Base-by-base conservation (phyloP, 768 basidiomycete species). In the Obba rivulosa region DNA sequence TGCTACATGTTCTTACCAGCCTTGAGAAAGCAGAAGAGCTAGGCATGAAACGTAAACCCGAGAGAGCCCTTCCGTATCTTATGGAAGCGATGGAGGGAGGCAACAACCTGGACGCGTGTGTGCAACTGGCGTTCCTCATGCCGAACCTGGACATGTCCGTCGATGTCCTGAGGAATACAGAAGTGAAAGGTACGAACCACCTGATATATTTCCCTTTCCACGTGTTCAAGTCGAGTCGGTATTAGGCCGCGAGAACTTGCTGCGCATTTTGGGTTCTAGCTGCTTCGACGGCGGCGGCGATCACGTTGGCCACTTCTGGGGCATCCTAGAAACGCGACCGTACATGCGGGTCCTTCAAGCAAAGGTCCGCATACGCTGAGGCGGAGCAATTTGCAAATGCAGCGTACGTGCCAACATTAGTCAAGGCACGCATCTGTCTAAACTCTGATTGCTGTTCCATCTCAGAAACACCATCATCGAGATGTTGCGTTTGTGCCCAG, bases 291-390 rank as follows among this genome's bases (percentile, higher is more conserved):
- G 70, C 44, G 56, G 56, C n/a, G 56, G 66, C 5, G 52, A 59
- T 8, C 44, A 58, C 21, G 68, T 69, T 4, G 71, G 70, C 8
- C 51, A 57, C 5, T 76, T 72, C 53, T 70, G 67, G 66, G 50
- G 51, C 14, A 57, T 73, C 8, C 37, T 69, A 7, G 64, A 68
- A 50, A 73, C 74, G 7, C 62, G 73, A 0, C 75, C 72, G 7
- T 75, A 76, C 52, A 74, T 75, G 69, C 70, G 73, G 8, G 61
- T 74, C 8, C 57, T 74, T 8, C 66, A 69, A 46, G 67, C 69
- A 1, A 60, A 69, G 8, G 69, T 69, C 0, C 61, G 68, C 0
- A 24, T 65, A 67, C 37, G 64, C 69, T 46, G 67, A 70, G 40
- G 59, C 56, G 11, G 53, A 59, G 34, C 53, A 63, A 14, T 73